Evolutionary conservation across 805 yeast genomes (phyloP).

Genomic region (Metschnikowia cubensis): DNA sequence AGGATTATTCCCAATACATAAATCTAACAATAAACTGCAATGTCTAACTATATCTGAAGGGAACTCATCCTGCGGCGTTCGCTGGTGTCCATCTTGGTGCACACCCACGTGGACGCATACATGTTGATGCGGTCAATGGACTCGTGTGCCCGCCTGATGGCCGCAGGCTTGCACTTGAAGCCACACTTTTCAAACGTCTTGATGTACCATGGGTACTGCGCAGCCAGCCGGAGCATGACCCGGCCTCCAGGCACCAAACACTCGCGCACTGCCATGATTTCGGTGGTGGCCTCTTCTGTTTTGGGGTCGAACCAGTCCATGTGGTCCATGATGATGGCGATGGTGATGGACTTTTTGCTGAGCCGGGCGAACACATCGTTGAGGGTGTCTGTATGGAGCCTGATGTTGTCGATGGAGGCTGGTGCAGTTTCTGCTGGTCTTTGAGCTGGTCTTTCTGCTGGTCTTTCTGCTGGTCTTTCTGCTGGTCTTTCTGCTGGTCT

Average conservation of each 20-base stretch:
- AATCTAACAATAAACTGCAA: too few relatives aligned
- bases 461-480: too few relatives aligned
- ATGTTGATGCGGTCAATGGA: slow-evolving; percentile 78
- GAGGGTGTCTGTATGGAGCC: slow-evolving; percentile 76
- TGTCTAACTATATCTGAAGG: slow-evolving; percentile 27
- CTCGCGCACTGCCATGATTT: slow-evolving; percentile 58
- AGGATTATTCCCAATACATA: too few relatives aligned
- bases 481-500: too few relatives aligned
- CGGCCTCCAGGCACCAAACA: slow-evolving; percentile 68
- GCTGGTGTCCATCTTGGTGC: slow-evolving; percentile 45
- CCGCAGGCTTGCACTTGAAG: slow-evolving; percentile 66
- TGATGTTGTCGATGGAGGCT: slow-evolving; percentile 58
- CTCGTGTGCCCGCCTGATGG: slow-evolving; percentile 56
- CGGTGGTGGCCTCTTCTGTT: slow-evolving; percentile 60
- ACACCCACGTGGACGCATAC: slow-evolving; percentile 89
- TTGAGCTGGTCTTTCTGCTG: too few relatives aligned
- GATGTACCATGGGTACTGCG: slow-evolving; percentile 75
- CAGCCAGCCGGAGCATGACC: slow-evolving; percentile 73
- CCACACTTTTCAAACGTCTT: slow-evolving; percentile 63
- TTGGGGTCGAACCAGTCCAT: slow-evolving; percentile 85
- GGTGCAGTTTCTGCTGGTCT: too few relatives aligned
- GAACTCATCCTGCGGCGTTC: slow-evolving; percentile 47
- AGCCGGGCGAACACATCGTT: slow-evolving; percentile 71
- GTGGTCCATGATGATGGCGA: slow-evolving; percentile 84
- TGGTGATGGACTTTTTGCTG: slow-evolving; percentile 57